phyloP scores from a whole-genome alignment of 1,139 yeast species.

The Kodamaea alishanica region DNA sequence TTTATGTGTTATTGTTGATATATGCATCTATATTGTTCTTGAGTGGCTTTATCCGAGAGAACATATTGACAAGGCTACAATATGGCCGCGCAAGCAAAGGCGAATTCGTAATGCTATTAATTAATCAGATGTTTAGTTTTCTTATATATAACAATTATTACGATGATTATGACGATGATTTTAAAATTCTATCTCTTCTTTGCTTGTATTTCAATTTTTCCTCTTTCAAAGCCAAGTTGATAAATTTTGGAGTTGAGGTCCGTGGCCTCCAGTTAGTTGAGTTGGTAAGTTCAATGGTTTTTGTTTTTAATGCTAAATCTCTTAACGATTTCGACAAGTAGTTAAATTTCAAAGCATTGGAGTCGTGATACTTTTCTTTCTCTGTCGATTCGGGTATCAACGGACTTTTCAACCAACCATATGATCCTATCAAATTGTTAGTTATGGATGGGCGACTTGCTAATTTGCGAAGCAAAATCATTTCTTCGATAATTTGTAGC shows the following conservation, averaged over 20 bases:
- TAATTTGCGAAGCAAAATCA: constrained; percentile 30
- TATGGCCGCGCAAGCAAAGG: constrained; percentile 58
- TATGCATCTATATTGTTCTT: constrained; percentile 56
- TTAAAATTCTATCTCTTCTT: constrained; percentile 4
- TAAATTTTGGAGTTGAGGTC: constrained; percentile 19
- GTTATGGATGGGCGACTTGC: constrained; percentile 7
- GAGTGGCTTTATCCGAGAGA: constrained; percentile 69
- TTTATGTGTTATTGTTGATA: constrained; percentile 75
- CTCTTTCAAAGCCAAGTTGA: constrained; percentile 13
- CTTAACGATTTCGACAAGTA: constrained; percentile 4
- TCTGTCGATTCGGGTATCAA: constrained; percentile 1
- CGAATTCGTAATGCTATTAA: no score
- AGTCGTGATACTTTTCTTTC: neutral
- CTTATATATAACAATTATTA: no score
- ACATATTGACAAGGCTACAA: constrained; percentile 64
- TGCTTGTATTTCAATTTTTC: constrained; percentile 7
- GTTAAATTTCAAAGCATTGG: constrained; percentile 4
- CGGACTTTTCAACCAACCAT: constrained; percentile 20
- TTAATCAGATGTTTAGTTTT: no score
- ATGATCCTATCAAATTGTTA: neutral
- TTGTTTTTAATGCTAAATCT: constrained; percentile 9
- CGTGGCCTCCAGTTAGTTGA: constrained; percentile 20
- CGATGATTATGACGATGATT: no score
- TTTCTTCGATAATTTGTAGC: constrained; percentile 34
- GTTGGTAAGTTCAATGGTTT: constrained; percentile 11